Evolutionary conservation across 176 grass and related monocot genomes (phyloP).

Genomic region (Pontederia paniculata): DNA sequence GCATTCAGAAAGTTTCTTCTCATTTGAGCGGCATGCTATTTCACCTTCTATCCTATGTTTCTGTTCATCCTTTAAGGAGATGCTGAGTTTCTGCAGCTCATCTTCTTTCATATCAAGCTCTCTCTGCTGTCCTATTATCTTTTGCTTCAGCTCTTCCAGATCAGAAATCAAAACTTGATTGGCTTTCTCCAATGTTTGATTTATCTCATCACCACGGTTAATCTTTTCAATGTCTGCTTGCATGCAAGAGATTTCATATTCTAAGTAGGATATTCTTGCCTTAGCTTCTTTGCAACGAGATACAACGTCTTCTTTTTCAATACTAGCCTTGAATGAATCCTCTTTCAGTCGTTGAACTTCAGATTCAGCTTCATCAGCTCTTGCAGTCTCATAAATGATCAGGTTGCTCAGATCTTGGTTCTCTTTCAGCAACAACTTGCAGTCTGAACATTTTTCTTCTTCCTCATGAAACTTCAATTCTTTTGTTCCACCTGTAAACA

Average conservation of each 20-base stretch:
- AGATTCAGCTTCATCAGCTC: slow-evolving; percentile 38
- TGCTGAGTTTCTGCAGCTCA: slow-evolving; percentile 66
- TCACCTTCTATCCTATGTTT: slow-evolving; percentile 63
- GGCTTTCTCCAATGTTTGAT: slow-evolving; percentile 40
- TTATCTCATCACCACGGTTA: slow-evolving; percentile 55
- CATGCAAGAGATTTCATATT: slow-evolving; percentile 59
- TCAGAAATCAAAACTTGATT: slow-evolving; percentile 54
- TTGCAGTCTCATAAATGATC: slow-evolving; percentile 40
- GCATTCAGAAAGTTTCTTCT: slow-evolving; percentile 50
- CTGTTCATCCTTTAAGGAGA: slow-evolving; percentile 74
- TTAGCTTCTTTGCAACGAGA: slow-evolving; percentile 52
- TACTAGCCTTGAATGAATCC: slow-evolving; percentile 40
- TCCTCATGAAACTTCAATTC: not conserved
- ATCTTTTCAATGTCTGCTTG: slow-evolving; percentile 70
- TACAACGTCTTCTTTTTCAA: slow-evolving; percentile 53
- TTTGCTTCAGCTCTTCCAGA: slow-evolving; percentile 53
- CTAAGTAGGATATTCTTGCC: slow-evolving; percentile 44
- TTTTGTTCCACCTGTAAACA: not conserved
- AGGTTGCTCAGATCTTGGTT: slow-evolving; percentile 83
- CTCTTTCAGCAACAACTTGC: slow-evolving; percentile 76
- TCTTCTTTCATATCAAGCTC: slow-evolving; percentile 41
- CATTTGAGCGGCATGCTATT: slow-evolving; percentile 47
- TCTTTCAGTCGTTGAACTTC: slow-evolving; percentile 53
- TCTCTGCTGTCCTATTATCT: slow-evolving; percentile 15
- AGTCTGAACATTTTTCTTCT: slow-evolving; percentile 23